phyloP scores from a whole-genome alignment of 78 protist species.

The Dictyostelium intermedium region DNA sequence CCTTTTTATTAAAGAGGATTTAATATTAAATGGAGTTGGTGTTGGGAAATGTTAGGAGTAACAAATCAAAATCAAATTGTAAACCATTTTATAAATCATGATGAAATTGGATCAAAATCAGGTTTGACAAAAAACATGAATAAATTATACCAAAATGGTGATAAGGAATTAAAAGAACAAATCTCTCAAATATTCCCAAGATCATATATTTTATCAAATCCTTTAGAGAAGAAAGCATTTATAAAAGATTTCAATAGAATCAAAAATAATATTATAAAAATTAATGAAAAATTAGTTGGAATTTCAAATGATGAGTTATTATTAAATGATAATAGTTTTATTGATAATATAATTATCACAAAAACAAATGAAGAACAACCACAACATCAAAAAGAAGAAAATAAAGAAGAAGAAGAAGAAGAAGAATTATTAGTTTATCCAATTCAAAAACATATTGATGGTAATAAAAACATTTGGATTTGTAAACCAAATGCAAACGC shows the following conservation, averaged over 20 bases:
- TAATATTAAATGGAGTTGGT: constrained; percentile 58
- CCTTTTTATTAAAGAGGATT: background rate
- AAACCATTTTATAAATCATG: constrained; percentile 54
- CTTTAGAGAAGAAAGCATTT: constrained; percentile 3
- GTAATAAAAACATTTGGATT: constrained; percentile 71
- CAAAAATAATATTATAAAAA: background rate
- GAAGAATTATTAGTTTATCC: constrained; percentile 1
- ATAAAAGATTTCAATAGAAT: constrained; percentile 23
- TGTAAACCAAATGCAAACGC: constrained; percentile 55
- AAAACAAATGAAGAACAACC: background rate
- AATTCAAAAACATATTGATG: constrained; percentile 46
- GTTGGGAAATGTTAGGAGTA: constrained; percentile 15
- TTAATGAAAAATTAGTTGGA: background rate
- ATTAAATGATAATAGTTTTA: background rate
- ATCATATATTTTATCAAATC: constrained; percentile 16
- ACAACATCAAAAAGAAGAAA: background rate
- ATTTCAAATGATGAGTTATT: background rate
- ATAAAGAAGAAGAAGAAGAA: background rate
- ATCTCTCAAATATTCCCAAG: constrained; percentile 42
- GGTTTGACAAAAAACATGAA: constrained; percentile 39
- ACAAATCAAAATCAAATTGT: constrained; percentile 1
- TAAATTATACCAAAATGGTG: background rate
- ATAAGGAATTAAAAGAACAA: background rate
- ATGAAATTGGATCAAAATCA: constrained; percentile 50
- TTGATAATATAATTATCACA: background rate